Base-by-base conservation (phyloP, 345 rosid genomes). In the Heritiera littoralis region DNA sequence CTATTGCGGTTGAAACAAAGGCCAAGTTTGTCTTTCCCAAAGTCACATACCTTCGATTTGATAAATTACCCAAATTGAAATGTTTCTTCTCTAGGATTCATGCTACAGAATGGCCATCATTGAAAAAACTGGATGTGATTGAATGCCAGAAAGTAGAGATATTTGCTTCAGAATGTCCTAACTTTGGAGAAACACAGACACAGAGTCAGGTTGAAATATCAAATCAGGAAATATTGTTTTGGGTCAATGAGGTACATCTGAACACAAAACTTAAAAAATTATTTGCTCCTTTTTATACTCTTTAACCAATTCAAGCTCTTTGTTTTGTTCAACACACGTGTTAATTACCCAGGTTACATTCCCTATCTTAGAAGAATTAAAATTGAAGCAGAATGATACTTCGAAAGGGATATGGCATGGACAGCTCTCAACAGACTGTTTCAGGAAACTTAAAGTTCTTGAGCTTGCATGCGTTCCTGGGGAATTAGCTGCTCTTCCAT, bases 101-200 rank as follows among this genome's bases (percentile, higher is more conserved):
- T 67, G 55, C 75, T 61, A 48, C 52, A 30, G 73, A 83, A 13
- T 78, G 81, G 66, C 81, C 81, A n/a, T 7, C 12, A 18, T 61
- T 82, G 60, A 52, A 51, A 45, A 0, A 5, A 8, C 40, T 83
- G 72, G 1, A 17, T 0, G 38, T 66, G 32, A 1, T 5, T 9
- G 15, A 1, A 8, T 83, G 82, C 77, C 52, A 46, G 4, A 48
- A 66, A 54, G 18, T 72, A 13, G 7, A 32, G 71, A 35, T n/a
- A 77, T 66, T 80, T 45, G 72, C 80, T 38, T 56, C 60, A 20
- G 58, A 66, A 35, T 14, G 46, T 28, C 12, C 17, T 46, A 6
- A 14, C 23, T 60, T 40, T 10, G 45, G 38, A 73, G 38, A 65
- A 6, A 73, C 32, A 11, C 32, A 49, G 0, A 1, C n/a, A 1